phyloP scores from a whole-genome alignment of 345 rosid genomes.

The Salix brachista region DNA sequence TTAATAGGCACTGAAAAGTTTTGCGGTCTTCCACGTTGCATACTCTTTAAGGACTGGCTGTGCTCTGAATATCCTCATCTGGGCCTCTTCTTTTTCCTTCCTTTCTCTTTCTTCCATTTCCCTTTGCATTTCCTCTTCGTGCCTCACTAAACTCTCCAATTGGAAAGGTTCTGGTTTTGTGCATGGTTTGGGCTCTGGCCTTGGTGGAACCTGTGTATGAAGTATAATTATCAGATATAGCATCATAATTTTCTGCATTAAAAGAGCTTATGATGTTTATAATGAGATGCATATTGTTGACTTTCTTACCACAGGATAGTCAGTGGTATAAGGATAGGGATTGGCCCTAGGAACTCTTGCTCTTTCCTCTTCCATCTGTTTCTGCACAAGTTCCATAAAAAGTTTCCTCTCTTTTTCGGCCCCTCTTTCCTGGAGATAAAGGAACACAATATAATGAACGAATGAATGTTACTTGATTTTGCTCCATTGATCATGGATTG shows the following conservation, averaged over 20 bases:
- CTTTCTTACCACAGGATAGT: slow-evolving; percentile 78
- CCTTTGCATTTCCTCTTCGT: slow-evolving; percentile 78
- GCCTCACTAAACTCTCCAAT: slow-evolving; percentile 77
- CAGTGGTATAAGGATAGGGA: slow-evolving; percentile 96
- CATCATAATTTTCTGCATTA: background rate
- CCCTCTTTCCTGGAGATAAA: slow-evolving; percentile 74
- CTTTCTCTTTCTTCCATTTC: slow-evolving; percentile 76
- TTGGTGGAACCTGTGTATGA: slow-evolving; percentile 68
- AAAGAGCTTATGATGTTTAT: background rate
- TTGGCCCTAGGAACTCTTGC: slow-evolving; percentile 72
- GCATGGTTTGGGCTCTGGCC: slow-evolving; percentile 77
- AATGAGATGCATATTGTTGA: background rate
- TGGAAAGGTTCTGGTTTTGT: slow-evolving; percentile 85
- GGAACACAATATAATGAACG: background rate
- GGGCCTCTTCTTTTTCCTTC: slow-evolving; percentile 69
- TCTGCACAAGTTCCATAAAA: slow-evolving; percentile 48
- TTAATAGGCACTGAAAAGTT: background rate
- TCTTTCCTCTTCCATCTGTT: slow-evolving; percentile 68
- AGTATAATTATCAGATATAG: background rate
- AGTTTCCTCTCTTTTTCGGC: slow-evolving; percentile 75
- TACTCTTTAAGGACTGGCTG: slow-evolving; percentile 78
- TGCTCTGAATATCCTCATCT: slow-evolving; percentile 70
- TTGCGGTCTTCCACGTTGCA: slow-evolving; percentile 13
- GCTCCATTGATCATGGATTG: background rate
- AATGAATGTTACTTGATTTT: background rate